Evolutionary conservation across 2,329 filamentous ascomycete species (phyloP), one percentile per base, ranked within the genome.

Genomic region (Phialocephala sp.): DNA sequence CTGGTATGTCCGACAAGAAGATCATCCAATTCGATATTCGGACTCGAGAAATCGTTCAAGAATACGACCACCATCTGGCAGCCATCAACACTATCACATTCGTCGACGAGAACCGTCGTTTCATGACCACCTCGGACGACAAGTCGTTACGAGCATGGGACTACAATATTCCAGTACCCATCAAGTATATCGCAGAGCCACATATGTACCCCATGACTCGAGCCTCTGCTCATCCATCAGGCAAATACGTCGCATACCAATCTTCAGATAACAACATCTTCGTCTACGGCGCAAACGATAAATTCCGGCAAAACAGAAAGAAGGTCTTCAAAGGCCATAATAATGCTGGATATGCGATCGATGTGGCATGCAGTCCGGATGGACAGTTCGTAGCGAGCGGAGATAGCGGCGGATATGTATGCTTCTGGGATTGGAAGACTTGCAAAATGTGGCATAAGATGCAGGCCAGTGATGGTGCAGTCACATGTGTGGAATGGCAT

Each of bases 341-440:
- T 77, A 97, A 94, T 68, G 93, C 94, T 1, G 95, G 96, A 2
- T 94, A 96, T 74, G 94, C 91, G 2, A 93, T 98, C 68, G 95
- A 97, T 74, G 85, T 99, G 59, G 89, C 91, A 60, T 91, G 96
- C 76, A 93, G 89, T 73, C 92, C 94, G 0, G 95, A 98, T 77
- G 95, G 95, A 0, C 93, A 97, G 76, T 97, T 97, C 77, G 83
- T 99, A 62, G 90, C 89, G 22, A 91, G 87, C 20, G 95, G 95
- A 68, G 95, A 99, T 78, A 92, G 88, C 60, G 93, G 87, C 18
- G 95, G 96, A 41, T 97, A 87, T 74, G 88, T 97, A 57, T 97
- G 92, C 79, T 97, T 98, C 81, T 99, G 94, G 93, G 95, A 98
- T 79, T 99, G 94, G 92, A 99, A 99, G 86, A 97, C 93, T 45